Evolutionary conservation across 2,329 filamentous ascomycete genomes (phyloP), one percentile per base, ranked within the genome.

Genomic region (Sporothrix humicola): DNA sequence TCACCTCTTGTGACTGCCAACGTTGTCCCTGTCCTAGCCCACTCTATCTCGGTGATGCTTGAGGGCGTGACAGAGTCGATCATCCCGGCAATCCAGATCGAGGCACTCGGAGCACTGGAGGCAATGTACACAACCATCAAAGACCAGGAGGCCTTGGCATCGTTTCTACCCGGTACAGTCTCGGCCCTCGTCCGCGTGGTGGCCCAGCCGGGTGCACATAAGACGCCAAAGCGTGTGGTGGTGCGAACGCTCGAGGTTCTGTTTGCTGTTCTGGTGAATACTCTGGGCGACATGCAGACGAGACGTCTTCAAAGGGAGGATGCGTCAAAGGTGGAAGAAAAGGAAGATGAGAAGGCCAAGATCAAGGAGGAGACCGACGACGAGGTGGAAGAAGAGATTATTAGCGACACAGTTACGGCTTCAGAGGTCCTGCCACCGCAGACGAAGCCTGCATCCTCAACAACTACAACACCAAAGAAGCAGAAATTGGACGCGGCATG

Each of bases 131-230:
- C 81, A 7, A 88, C 89, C 26, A 86, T 97, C 59, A 89, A 87
- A 71, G 92, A 96, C 78, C 88, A 87, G 65, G 87, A 92, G n/a
- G 89, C 93, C 2, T 84, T 97, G 73, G 93, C 94, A 10, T 95
- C 89, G 75, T 96, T 99, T 78, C 85, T 98, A 58, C 96, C 97
- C 0, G 94, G 95, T 10, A 93, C 93, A 0, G 89, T 97, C 0
- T 98, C 96, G 2, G 89, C 90, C 0, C 83, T 99, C 31, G 91
- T 92, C 1, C 95, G 92, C 78, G 84, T 94, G 0, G 83, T 97
- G 69, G 91, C 92, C 4, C 89, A 90, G 0, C 92, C 91, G 0
- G 88, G 87, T 56, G 86, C 87, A 12, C 83, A 85, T 61, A 89
- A 87, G 77, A 81, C 80, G 0, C 81, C 82, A 61, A 90, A 87